Percentiles rank a stretch among this genome's conserved stretches.
Conservation (phyloP, 1,139 yeast genomes). For the Geotrichum klebahnii region DNA sequence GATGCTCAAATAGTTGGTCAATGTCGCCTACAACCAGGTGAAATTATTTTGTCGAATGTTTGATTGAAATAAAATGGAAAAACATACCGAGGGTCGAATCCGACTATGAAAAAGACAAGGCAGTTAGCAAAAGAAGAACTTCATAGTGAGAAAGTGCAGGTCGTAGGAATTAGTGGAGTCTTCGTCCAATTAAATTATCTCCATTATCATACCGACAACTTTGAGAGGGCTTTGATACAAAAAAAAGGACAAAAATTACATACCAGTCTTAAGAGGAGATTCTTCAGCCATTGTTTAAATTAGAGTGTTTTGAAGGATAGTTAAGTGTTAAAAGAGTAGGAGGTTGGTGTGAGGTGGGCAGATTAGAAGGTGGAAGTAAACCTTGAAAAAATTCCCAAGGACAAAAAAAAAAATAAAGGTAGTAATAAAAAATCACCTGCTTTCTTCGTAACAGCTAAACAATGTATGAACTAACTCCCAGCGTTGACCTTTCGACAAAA, state of each 20-base stretch:
- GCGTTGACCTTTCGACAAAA: too few relatives aligned
- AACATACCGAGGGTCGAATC: slow-evolving; percentile 24
- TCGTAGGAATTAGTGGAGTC: neutral
- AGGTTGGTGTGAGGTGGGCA: too few relatives aligned
- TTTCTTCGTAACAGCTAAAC: neutral
- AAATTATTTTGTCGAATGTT: too few relatives aligned
- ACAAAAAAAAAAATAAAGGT: neutral
- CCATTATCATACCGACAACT: slow-evolving; percentile 7
- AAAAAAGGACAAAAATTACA: slow-evolving; percentile 42
- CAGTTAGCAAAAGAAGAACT: too few relatives aligned
- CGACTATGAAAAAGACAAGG: slow-evolving; percentile 17
- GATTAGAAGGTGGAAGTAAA: too few relatives aligned
- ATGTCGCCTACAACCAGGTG: too few relatives aligned
- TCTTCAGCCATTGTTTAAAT: slow-evolving; percentile 38
- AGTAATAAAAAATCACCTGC: slow-evolving; percentile 14
- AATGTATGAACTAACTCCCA: too few relatives aligned
- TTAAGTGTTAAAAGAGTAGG: neutral
- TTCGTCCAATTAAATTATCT: slow-evolving; percentile 1
- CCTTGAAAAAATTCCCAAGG: neutral
- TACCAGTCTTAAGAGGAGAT: slow-evolving; percentile 65
- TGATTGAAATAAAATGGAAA: too few relatives aligned
- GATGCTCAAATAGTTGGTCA: too few relatives aligned
- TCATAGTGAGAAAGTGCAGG: neutral
- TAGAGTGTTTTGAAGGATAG: slow-evolving; percentile 3
- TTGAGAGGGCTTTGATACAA: slow-evolving; percentile 23